These are phyloP conservation scores for Ceratocystiopsis brevicomis DNA, from an alignment of 2,329 filamentous ascomycete species.

Conservation along the genomic window DNA sequence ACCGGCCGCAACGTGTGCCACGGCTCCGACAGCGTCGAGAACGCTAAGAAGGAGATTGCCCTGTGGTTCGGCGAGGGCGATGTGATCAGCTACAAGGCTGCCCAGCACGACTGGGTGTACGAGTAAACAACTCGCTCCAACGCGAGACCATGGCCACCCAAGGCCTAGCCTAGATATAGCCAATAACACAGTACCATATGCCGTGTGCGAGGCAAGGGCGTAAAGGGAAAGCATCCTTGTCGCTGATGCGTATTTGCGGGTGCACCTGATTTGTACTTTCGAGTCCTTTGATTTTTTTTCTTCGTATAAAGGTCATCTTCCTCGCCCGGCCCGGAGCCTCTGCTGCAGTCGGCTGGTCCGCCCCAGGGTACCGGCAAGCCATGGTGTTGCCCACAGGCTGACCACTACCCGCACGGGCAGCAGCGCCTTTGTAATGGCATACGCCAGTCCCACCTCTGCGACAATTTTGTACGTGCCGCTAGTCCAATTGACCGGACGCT, in stretches of 20 bases:
- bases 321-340: too few species aligned
- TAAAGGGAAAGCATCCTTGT: background rate
- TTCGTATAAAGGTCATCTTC: background rate
- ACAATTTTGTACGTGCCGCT: slow-evolving; percentile 36
- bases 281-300: background rate
- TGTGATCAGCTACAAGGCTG: slow-evolving; percentile 65
- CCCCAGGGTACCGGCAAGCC: slow-evolving; percentile 59
- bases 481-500: slow-evolving; percentile 7
- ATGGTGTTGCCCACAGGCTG: slow-evolving; percentile 80
- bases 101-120: slow-evolving; percentile 88
- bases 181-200: background rate
- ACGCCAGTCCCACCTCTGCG: slow-evolving; percentile 65
- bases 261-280: too few species aligned
- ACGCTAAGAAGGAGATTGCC: slow-evolving; percentile 97
- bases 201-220: too few species aligned
- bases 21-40: slow-evolving; percentile 97
- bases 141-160: too few species aligned
- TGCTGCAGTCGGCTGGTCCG: slow-evolving; percentile 7
- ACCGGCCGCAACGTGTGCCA: slow-evolving; percentile 99
- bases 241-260: background rate
- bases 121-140: slow-evolving; percentile 30
- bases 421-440: slow-evolving; percentile 73
- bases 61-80: slow-evolving; percentile 94
- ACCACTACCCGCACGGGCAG: slow-evolving; percentile 56
- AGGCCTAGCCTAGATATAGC: background rate